These are phyloP conservation scores for Aspergillus coremiiformis DNA, from an alignment of 495 filamentous ascomycete genomes.

Conservation along the genomic window DNA sequence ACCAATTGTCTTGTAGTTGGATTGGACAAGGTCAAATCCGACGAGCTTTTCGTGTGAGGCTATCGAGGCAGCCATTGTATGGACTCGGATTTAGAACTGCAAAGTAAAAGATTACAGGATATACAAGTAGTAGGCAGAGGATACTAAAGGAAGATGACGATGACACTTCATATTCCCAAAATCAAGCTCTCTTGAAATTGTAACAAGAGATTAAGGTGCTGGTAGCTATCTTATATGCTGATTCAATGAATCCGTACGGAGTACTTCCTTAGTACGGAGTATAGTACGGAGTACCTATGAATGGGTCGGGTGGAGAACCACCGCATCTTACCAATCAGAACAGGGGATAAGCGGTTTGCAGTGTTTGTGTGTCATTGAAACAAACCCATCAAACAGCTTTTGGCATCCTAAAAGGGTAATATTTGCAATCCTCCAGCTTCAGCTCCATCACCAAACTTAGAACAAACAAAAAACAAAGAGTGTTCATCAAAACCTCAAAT, in stretches of 20 bases:
- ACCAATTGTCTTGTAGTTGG: constrained; percentile 25
- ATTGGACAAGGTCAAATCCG: constrained; percentile 25
- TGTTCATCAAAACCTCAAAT: neutral
- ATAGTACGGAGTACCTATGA: too few species aligned
- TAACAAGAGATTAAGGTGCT: too few species aligned
- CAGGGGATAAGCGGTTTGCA: neutral
- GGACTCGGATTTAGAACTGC: neutral
- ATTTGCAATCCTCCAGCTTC: neutral
- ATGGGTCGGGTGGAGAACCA: too few species aligned
- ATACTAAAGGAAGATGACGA: too few species aligned
- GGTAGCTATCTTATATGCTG: too few species aligned
- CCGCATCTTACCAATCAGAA: neutral
- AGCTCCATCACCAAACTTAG: too few species aligned
- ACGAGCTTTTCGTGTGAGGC: constrained; percentile 14
- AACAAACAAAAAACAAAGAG: neutral
- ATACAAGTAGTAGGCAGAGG: neutral
- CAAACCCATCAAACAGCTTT: neutral
- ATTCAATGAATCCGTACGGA: too few species aligned
- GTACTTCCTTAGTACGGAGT: too few species aligned
- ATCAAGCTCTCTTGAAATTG: too few species aligned
- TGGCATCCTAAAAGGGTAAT: neutral
- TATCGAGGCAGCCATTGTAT: neutral
- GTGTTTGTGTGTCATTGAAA: neutral
- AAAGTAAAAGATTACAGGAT: neutral
- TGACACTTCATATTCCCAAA: too few species aligned